Evolutionary conservation across 1,139 yeast genomes (phyloP), one percentile per base, ranked within the genome.

Genomic region (Starmera stellimalicola): DNA sequence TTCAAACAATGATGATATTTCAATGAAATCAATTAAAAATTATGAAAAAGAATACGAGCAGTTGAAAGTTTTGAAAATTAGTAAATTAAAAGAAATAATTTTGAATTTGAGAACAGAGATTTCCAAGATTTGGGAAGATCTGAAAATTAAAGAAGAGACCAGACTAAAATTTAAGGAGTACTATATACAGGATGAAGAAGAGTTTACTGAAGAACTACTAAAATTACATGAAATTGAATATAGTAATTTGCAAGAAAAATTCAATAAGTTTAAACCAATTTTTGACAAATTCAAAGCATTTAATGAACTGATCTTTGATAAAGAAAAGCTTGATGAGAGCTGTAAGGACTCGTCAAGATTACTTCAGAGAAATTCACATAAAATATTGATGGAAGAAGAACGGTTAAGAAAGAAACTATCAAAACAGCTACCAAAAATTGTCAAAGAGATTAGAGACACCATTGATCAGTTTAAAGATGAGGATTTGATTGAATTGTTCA

Each of bases 331-430:
- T 27, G 76, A 68, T 30, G 79, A 75, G 42, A 75, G 93, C 5
- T 71, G 83, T 2, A 79, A 76, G 46, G 94, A 91, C 51, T 77
- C 95, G 0, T 77, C 93, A 0, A 66, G 97, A 40, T 63, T 88
- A 28, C 60, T 82, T 33, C 72, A 82, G 40, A 73, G 83, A 47
- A 78, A 85, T 42, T 81, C 91, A 3, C 88, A 93, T 44, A 77
- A 77, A 40, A 78, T 87, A 18, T 60, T 88, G 36, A 65, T 83
- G 39, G 71, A 80, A 40, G 97, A 91, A 54, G 95, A 87, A 49
- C 78, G 71, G 48, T 65, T 76, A 29, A 64, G 96, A 34, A 79
- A 80, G 46, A 69, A 70, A 36, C 64, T 88, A 6, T 62, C 73
- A 19, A 76, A 75, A 47, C 70, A 70, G 43, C 61, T 84, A 47